Base-by-base conservation (phyloP, 129 eudicot genomes). In the Centella asiatica region DNA sequence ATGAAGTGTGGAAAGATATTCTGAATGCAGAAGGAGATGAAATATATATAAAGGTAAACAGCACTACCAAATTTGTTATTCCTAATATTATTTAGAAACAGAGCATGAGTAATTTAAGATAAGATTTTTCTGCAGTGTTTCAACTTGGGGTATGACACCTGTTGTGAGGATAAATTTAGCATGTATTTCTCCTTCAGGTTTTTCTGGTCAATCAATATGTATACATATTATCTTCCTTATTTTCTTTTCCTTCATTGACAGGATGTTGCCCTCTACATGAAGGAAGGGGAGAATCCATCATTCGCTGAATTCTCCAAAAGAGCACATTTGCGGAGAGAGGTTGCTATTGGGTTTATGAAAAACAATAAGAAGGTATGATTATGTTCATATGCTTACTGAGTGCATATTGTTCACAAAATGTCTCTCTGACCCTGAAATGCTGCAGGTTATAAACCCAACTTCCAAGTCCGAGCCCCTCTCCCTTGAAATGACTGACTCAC, bases 1-100 rank as follows among this genome's bases (percentile, higher is more conserved):
- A 88, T 71, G 88, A 77, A 34, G 99, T 92, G 44, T 92, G 99
- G 99, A 92, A 87, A 78, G 99, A 92, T 79, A 84, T 92, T 45
- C 69, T 92, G 71, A 79, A 87, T 72, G 88, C 92, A 29, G 96
- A 87, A 60, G 99, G 99, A 42, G 99, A 92, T 61, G 99, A 92
- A 92, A 92, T 92, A 62, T 92, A 92, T 60, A 81, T 92, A 15
- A 92, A 92, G 92, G 98, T 92, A 74, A 57, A 53, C 28, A 51
- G 57, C 29, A 24, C 53, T 39, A 29, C 60, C n/a, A 47, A 8
- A 6, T 34, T 13, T 39, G 28, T 44, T 45, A 40, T 6, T 44
- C 44, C 26, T 66, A 32, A 57, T 27, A 15, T 2, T 29, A 17
- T 33, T 25, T 48, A 42, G 60, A 52, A 4, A 4, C 26, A 7